Conservation (phyloP, 2,329 filamentous ascomycete species). For the Herpotrichia juniperi region DNA sequence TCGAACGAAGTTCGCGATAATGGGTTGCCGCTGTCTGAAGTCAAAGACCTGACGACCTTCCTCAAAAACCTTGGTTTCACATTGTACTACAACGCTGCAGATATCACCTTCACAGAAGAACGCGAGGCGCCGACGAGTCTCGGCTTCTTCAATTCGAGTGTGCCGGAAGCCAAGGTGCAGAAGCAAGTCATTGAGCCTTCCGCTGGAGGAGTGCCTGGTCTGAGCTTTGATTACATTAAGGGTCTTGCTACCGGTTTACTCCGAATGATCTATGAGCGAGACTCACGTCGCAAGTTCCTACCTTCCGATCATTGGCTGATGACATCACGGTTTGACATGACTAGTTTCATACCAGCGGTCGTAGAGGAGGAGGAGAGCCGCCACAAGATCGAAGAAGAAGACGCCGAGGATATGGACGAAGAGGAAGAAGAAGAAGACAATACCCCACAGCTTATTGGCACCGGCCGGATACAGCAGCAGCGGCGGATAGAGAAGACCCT, state of each 20-base stretch:
- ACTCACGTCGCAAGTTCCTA: conserved; percentile 85
- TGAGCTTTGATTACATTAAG: conserved; percentile 80
- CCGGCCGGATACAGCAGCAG: conserved; percentile 66
- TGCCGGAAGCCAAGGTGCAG: conserved; percentile 24
- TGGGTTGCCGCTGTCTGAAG: conserved; percentile 72
- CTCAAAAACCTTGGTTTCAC: conserved; percentile 91
- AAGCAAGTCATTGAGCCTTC: conserved; percentile 47
- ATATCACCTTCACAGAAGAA: conserved; percentile 58
- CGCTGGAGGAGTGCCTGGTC: conserved; percentile 69
- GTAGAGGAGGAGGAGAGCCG: conserved; percentile 84
- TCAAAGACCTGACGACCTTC: conserved; percentile 78
- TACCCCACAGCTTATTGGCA: conserved; percentile 55
- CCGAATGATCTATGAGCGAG: conserved; percentile 88
- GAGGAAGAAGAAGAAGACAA: conserved; percentile 48
- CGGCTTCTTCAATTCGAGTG: conserved; percentile 40
- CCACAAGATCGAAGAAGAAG: conserved; percentile 69
- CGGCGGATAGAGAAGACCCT: conserved; percentile 67
- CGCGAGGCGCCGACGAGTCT: conserved; percentile 53
- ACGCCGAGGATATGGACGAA: conserved; percentile 60
- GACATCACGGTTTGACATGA: conserved; percentile 86
- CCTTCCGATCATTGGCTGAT: conserved; percentile 91
- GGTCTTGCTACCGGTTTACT: conserved; percentile 80
- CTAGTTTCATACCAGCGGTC: conserved; percentile 82
- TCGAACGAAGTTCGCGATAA: conserved; percentile 56
- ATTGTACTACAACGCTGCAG: conserved; percentile 81